phyloP scores from a whole-genome alignment of 805 yeast genomes.

The Schwanniomyces vanrijiae region DNA sequence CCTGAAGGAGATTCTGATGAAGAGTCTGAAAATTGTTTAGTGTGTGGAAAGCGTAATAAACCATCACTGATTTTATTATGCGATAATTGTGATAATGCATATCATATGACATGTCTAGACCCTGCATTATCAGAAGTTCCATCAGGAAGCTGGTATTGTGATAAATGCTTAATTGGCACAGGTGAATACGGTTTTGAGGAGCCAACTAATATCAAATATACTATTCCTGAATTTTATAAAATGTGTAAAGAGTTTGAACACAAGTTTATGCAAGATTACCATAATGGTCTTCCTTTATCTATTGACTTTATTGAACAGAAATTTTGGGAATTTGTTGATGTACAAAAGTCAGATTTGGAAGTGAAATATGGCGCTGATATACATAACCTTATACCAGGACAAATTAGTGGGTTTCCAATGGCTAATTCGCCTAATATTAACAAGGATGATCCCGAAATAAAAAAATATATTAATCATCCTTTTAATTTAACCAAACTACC shows the following conservation, averaged over 20 bases:
- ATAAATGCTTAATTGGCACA: constrained; percentile 79
- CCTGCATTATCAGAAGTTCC: constrained; percentile 58
- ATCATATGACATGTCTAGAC: constrained; percentile 65
- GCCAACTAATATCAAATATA: constrained; percentile 48
- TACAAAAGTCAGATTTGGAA: constrained; percentile 46
- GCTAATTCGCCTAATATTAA: constrained; percentile 18
- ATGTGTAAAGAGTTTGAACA: constrained; percentile 51
- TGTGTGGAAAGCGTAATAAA: constrained; percentile 48
- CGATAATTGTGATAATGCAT: constrained; percentile 71
- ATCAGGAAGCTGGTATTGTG: constrained; percentile 73
- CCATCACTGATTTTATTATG: constrained; percentile 58
- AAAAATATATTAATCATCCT: constrained; percentile 55
- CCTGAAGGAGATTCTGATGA: constrained; percentile 32
- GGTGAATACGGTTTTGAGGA: constrained; percentile 90
- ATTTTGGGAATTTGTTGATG: constrained; percentile 61
- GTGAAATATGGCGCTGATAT: constrained; percentile 87
- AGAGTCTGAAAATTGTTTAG: constrained; percentile 40
- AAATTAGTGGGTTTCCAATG: constrained; percentile 76
- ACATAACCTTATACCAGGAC: constrained; percentile 62
- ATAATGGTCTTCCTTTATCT: constrained; percentile 29
- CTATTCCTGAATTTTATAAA: constrained; percentile 59
- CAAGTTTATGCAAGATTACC: constrained; percentile 38
- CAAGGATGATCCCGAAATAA: constrained; percentile 13
- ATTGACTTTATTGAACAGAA: constrained; percentile 54
- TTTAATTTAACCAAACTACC: constrained; percentile 79